These are phyloP conservation scores for Pythium monospermum DNA, from an alignment of 352 stramenopile species.

Conservation along the genomic window DNA sequence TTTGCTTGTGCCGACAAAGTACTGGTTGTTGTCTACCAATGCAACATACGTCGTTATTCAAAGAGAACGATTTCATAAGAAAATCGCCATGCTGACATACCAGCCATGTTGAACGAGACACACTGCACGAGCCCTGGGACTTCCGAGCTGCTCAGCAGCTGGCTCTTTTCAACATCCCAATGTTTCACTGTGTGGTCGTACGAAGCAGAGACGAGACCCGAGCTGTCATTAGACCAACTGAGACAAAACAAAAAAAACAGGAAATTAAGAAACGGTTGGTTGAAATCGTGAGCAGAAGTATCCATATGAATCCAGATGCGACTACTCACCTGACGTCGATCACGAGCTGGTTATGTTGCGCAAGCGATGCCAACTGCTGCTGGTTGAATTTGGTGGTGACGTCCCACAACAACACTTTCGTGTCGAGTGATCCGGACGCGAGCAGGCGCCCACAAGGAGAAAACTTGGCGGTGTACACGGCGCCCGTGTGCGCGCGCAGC, in stretches of 20 bases:
- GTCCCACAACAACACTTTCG: slow-evolving; percentile 81
- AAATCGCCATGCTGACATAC: slow-evolving; percentile 27
- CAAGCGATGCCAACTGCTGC: slow-evolving; percentile 71
- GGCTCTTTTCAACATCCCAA: slow-evolving; percentile 81
- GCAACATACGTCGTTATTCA: not conserved
- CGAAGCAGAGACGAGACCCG: slow-evolving; percentile 64
- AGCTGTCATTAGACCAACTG: slow-evolving; percentile 76
- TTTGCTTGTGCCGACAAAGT: slow-evolving; percentile 80
- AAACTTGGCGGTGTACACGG: slow-evolving; percentile 87
- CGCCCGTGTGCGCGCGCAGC: slow-evolving; percentile 63
- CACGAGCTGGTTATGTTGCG: slow-evolving; percentile 75
- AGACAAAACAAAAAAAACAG: no score
- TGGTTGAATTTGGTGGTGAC: slow-evolving; percentile 88
- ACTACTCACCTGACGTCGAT: no score
- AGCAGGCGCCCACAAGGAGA: slow-evolving; percentile 76
- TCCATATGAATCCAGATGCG: no score
- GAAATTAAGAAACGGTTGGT: no score
- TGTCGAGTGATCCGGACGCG: slow-evolving; percentile 75
- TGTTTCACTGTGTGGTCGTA: slow-evolving; percentile 88
- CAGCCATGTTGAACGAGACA: slow-evolving; percentile 75
- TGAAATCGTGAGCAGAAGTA: no score
- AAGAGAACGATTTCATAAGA: not conserved
- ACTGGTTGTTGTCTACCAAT: slow-evolving; percentile 69
- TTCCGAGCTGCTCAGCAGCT: slow-evolving; percentile 55
- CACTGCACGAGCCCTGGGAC: slow-evolving; percentile 81